Conservation (phyloP, 23 red algal species). For the Pyropia yezoensis region DNA sequence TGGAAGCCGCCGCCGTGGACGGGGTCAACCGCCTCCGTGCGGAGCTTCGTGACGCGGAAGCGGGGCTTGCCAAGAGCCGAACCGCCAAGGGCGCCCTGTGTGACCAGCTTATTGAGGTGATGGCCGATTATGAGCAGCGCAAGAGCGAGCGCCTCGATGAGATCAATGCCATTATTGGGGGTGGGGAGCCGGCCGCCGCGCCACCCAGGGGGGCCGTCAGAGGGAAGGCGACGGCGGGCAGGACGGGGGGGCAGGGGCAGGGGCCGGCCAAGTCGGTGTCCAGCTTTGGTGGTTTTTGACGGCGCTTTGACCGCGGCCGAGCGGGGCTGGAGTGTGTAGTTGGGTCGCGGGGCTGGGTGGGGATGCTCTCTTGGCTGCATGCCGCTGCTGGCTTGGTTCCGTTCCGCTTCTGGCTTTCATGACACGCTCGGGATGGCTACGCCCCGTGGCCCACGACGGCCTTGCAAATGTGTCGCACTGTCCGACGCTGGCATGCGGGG, state of each 20-base stretch:
- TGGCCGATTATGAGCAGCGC: slow-evolving; percentile 73
- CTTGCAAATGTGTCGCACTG: no score
- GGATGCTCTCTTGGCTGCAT: no score
- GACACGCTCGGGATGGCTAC: no score
- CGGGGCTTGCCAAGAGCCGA: slow-evolving; percentile 9
- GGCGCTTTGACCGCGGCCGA: no score
- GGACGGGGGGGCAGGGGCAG: slow-evolving; percentile 1
- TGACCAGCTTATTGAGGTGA: slow-evolving; percentile 54
- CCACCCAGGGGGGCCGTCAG: slow-evolving; percentile 17
- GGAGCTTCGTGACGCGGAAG: slow-evolving; percentile 34
- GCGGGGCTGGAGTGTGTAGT: no score
- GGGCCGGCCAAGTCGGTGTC: no score
- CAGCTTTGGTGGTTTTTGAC: no score
- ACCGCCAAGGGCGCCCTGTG: slow-evolving; percentile 28
- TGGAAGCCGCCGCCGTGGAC: slow-evolving; percentile 30
- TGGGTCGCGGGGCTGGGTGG: no score
- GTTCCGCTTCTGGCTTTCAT: no score
- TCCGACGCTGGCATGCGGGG: no score
- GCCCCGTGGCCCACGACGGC: no score
- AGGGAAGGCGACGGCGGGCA: slow-evolving; percentile 38
- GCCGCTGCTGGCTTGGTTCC: no score
- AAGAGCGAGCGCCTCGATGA: slow-evolving; percentile 64
- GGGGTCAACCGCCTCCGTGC: slow-evolving; percentile 38
- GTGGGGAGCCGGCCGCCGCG: neutral
- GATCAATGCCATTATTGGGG: slow-evolving; percentile 52